Evolutionary conservation across 2,329 filamentous ascomycete species (phyloP).

Genomic region (Annulohypoxylon truncatum): DNA sequence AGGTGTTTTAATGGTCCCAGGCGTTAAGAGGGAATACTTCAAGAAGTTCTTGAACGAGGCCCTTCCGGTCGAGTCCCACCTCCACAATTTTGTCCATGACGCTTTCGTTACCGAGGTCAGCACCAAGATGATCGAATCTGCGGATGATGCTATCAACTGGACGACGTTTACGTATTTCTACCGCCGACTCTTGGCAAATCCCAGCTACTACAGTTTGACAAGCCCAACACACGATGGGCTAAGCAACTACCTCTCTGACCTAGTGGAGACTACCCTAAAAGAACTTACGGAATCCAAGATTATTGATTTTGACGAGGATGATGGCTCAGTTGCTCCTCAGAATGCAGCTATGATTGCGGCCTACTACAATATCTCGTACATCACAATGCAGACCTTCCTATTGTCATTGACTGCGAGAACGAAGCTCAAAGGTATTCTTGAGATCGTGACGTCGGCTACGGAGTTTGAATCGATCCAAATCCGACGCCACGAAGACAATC

Average conservation of each 20-base stretch:
- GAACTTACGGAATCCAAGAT: conserved; percentile 94
- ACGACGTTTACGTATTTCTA: conserved; percentile 99
- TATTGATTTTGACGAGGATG: conserved; percentile 93
- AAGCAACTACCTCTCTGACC: conserved; percentile 92
- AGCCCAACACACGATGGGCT: conserved; percentile 91
- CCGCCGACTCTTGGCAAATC: conserved; percentile 91
- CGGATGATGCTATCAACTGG: conserved; percentile 98
- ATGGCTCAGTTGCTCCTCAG: conserved; percentile 87
- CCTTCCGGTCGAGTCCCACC: conserved; percentile 91
- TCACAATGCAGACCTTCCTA: conserved; percentile 99
- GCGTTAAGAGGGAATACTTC: conserved; percentile 96
- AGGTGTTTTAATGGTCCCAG: conserved; percentile 95
- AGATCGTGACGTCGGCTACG: conserved; percentile 95
- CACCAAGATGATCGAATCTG: conserved; percentile 93
- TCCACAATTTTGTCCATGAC: conserved; percentile 92
- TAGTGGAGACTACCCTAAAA: conserved; percentile 92
- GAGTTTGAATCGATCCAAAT: conserved; percentile 98
- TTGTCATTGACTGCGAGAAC: conserved; percentile 88
- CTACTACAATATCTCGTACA: conserved; percentile 99
- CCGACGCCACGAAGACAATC: conserved; percentile 87
- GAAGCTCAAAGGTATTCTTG: conserved; percentile 95
- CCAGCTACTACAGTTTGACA: conserved; percentile 92
- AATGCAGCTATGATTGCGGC: conserved; percentile 98
- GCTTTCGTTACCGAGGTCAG: conserved; percentile 98
- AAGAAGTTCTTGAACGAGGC: conserved; percentile 98